Evolutionary conservation across 2,329 filamentous ascomycete species (phyloP).

Genomic region (Ilyonectria sp.): DNA sequence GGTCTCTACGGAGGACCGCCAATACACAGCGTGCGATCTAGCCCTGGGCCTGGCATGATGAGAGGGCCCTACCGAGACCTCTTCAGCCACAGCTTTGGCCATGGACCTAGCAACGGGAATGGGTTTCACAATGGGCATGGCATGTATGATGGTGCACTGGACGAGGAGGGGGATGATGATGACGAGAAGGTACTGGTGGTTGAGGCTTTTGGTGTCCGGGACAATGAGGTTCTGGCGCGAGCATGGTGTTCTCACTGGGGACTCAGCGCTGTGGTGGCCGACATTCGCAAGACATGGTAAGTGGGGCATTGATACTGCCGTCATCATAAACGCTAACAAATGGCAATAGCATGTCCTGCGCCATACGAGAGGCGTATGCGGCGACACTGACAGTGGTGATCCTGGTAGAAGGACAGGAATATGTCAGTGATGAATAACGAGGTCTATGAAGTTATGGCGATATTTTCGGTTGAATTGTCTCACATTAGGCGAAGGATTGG

Average conservation of each 20-base stretch:
- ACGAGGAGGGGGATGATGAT: constrained; percentile 60
- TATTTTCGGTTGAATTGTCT: constrained; percentile 29
- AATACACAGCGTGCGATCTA: constrained; percentile 53
- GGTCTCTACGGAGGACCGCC: constrained; percentile 55
- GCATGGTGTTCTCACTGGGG: constrained; percentile 87
- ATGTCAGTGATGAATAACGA: constrained; percentile 60
- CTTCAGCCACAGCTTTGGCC: constrained; percentile 44
- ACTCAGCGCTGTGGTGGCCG: constrained; percentile 78
- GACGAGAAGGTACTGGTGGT: constrained; percentile 79
- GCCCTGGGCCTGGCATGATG: constrained; percentile 51
- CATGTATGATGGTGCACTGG: constrained; percentile 32
- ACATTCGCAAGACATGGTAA: constrained; percentile 77
- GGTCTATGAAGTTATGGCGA: constrained; percentile 42
- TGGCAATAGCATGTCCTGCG: constrained; percentile 74
- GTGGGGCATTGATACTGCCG: constrained; percentile 44
- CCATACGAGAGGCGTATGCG: constrained; percentile 82
- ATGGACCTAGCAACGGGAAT: constrained; percentile 36
- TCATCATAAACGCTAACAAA: constrained; percentile 1
- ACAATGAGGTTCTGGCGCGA: constrained; percentile 83
- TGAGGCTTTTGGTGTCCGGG: constrained; percentile 79
- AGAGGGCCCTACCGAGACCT: constrained; percentile 45
- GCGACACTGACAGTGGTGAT: constrained; percentile 82
- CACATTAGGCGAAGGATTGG: constrained; percentile 10
- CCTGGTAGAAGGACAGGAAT: constrained; percentile 67
- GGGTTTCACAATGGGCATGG: constrained; percentile 30